Percentiles rank a stretch among this genome's conserved stretches.
Evolutionary conservation across 202 grass and related monocot genomes (phyloP).

Genomic region (Setaria italica): DNA sequence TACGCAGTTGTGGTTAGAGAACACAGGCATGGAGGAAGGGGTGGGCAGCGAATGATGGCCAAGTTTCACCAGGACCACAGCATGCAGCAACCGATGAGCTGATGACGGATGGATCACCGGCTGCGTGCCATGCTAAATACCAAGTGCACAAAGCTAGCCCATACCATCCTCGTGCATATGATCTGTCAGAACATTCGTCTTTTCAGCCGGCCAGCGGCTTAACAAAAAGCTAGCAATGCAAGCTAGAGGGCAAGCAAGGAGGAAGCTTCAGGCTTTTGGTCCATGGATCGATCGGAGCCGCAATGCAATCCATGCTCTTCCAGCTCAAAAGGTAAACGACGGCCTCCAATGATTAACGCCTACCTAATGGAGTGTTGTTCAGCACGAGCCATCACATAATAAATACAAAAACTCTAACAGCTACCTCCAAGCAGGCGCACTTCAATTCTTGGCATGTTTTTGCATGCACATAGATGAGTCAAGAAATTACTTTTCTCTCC

Average conservation of each 20-base stretch:
- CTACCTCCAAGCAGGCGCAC: neutral
- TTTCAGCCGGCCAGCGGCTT: neutral
- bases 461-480: neutral
- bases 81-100: neutral
- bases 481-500: neutral
- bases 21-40: too few relatives aligned
- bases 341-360: neutral
- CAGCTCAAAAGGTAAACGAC: constrained; percentile 18
- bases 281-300: neutral
- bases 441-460: neutral
- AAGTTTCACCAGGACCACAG: constrained; percentile 9
- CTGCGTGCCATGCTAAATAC: neutral
- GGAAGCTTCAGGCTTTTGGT: constrained; percentile 25
- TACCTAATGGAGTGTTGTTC: constrained; percentile 14
- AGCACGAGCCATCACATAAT: neutral
- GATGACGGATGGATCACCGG: neutral
- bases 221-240: neutral
- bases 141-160: neutral
- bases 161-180: constrained; percentile 2
- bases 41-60: too few relatives aligned
- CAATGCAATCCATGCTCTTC: neutral
- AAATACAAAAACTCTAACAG: neutral
- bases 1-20: too few relatives aligned
- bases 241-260: neutral
- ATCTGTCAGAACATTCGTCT: constrained; percentile 27